Conservation (phyloP, 2,329 filamentous ascomycete species). For the Aspergillus hortae region DNA sequence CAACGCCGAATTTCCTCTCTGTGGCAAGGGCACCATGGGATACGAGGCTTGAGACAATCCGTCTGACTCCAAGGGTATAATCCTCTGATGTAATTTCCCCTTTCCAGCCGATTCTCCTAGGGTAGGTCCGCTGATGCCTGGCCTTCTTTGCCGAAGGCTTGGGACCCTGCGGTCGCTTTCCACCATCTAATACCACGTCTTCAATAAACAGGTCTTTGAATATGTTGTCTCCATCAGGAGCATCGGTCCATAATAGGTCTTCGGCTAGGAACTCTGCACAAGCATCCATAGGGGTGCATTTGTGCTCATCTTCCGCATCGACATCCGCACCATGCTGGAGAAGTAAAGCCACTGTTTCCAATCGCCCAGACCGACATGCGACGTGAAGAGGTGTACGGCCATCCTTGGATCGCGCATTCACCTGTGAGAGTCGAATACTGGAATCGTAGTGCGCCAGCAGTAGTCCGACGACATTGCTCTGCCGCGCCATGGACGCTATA, state of each 20-base stretch:
- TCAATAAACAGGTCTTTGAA: neutral
- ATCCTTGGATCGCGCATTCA: conserved; percentile 12
- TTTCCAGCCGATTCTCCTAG: conserved; percentile 8
- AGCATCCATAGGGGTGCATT: conserved; percentile 2
- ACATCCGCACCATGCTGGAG: conserved; percentile 15
- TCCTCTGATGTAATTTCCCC: conserved; percentile 13
- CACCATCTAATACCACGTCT: neutral
- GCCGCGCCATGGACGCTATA: conserved; percentile 15
- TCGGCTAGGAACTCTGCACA: conserved; percentile 10
- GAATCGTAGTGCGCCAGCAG: conserved; percentile 14
- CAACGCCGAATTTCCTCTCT: neutral
- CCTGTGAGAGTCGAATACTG: neutral
- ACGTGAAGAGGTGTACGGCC: conserved; percentile 18
- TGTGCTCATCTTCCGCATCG: conserved; percentile 1
- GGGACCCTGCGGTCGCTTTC: neutral
- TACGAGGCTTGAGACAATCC: conserved; percentile 10
- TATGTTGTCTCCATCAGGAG: neutral
- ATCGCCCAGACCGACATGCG: conserved; percentile 19
- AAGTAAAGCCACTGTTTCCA: conserved; percentile 16
- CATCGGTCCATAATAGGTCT: conserved; percentile 9
- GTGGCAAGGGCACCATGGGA: conserved; percentile 6
- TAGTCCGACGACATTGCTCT: conserved; percentile 17
- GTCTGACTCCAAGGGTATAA: conserved; percentile 8
- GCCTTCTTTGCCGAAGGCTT: neutral
- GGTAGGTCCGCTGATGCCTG: neutral